Conservation (phyloP, 2,329 filamentous ascomycete species). For the Fusarium sp. region DNA sequence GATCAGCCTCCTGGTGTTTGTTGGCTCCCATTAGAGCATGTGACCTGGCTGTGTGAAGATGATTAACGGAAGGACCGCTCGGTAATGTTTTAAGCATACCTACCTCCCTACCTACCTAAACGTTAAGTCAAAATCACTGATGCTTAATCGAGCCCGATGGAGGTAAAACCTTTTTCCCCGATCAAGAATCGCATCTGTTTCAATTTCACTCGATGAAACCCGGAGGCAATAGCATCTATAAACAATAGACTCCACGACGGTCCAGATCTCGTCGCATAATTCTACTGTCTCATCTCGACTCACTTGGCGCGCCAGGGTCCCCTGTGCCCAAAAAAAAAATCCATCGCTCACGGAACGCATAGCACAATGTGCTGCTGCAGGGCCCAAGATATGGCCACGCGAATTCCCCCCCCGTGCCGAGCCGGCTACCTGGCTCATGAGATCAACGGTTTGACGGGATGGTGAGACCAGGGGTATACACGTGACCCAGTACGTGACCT, state of each 20-base stretch:
- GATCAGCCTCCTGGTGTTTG: not conserved
- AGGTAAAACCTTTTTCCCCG: not conserved
- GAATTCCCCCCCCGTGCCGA: not conserved
- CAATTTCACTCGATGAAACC: slow-evolving; percentile 29
- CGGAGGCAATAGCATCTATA: slow-evolving; percentile 15
- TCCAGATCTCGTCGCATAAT: slow-evolving; percentile 36
- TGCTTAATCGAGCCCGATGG: not conserved
- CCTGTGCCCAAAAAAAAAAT: slow-evolving; percentile 10
- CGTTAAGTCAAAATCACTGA: not conserved
- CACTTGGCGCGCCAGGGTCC: slow-evolving; percentile 18
- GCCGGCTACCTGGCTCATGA: not conserved
- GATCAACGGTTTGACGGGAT: not conserved
- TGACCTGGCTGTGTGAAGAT: not conserved
- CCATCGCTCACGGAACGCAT: slow-evolving; percentile 9
- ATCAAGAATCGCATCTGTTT: slow-evolving; percentile 23
- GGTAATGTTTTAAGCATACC: not conserved
- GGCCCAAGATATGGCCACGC: slow-evolving; percentile 20
- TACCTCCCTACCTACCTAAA: not conserved
- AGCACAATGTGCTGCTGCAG: slow-evolving; percentile 8
- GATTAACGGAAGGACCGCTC: not conserved
- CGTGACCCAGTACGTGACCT: not conserved
- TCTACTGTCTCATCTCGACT: slow-evolving; percentile 1
- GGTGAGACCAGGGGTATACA: not conserved
- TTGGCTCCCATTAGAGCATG: not conserved
- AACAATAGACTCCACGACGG: slow-evolving; percentile 5